phyloP scores from a whole-genome alignment of 108 stramenopile species.

The Skeletonema marinoi region DNA sequence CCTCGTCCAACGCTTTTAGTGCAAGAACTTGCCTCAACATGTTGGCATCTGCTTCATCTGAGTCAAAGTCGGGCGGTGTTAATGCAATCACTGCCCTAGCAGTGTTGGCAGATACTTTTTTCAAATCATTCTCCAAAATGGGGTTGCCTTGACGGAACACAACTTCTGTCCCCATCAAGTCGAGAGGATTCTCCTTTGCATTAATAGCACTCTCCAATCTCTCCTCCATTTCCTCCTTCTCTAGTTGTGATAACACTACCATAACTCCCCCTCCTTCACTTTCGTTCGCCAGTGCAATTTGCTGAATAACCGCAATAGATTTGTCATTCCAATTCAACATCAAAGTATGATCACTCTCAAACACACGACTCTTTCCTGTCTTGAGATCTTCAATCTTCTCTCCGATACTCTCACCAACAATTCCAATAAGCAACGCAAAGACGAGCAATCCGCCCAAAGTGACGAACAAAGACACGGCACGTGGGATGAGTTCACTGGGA shows the following conservation, averaged over 20 bases:
- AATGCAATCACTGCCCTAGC: constrained; percentile 34
- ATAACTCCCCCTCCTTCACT: constrained; percentile 36
- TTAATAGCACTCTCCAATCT: constrained; percentile 5
- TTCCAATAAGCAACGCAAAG: constrained; percentile 42
- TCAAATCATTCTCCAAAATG: constrained; percentile 20
- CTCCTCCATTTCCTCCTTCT: constrained; percentile 29
- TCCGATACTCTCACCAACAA: constrained; percentile 29
- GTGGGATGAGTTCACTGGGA: neutral
- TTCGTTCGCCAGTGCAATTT: constrained; percentile 40
- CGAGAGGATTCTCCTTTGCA: constrained; percentile 4
- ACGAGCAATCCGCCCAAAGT: constrained; percentile 47
- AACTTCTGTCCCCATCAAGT: constrained; percentile 22
- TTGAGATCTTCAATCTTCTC: constrained; percentile 38
- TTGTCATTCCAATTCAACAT: constrained; percentile 42
- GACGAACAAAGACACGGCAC: constrained; percentile 30
- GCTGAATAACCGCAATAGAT: constrained; percentile 26
- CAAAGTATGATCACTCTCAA: constrained; percentile 34
- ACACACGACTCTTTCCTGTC: constrained; percentile 27
- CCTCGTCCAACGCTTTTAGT: constrained; percentile 8
- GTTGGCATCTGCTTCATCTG: constrained; percentile 36
- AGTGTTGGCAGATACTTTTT: constrained; percentile 29
- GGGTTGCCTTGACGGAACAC: constrained; percentile 37
- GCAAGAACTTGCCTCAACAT: constrained; percentile 30
- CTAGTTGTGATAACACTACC: constrained; percentile 21
- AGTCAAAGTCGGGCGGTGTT: constrained; percentile 16